These are phyloP conservation scores for Corymbia citriodora DNA, from an alignment of 441 rosid species.

Conservation along the genomic window DNA sequence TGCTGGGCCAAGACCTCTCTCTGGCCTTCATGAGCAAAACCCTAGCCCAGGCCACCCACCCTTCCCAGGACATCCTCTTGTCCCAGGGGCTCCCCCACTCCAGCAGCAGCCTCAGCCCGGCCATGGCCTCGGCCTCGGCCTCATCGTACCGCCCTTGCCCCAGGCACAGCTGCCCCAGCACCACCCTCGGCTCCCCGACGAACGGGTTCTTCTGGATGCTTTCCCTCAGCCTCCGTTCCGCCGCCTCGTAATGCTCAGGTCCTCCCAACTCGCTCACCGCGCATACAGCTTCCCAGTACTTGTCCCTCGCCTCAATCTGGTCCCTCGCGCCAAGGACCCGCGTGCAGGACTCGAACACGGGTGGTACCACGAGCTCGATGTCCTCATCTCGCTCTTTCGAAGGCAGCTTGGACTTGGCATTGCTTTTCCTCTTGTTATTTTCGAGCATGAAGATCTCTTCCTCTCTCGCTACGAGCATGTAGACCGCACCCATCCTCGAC, in stretches of 20 bases:
- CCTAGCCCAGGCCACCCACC: constrained; percentile 91
- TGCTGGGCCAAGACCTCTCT: constrained; percentile 71
- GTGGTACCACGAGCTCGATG: constrained; percentile 61
- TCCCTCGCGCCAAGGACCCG: constrained; percentile 41
- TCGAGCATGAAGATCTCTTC: constrained; percentile 36
- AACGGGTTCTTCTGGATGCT: constrained; percentile 64
- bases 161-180: constrained; percentile 60
- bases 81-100: constrained; percentile 98
- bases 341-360: constrained; percentile 54
- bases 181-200: constrained; percentile 81
- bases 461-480: constrained; percentile 53
- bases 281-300: constrained; percentile 77
- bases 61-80: constrained; percentile 90
- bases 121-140: neutral
- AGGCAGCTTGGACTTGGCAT: constrained; percentile 14
- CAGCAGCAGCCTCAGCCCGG: constrained; percentile 54
- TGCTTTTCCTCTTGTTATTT: constrained; percentile 30
- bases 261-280: constrained; percentile 17
- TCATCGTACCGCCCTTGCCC: neutral
- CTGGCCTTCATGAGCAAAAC: constrained; percentile 66
- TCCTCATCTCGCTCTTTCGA: constrained; percentile 52
- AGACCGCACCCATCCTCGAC: constrained; percentile 80
- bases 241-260: constrained; percentile 25
- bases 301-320: constrained; percentile 53
- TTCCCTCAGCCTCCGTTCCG: constrained; percentile 38